Base-by-base conservation (phyloP, 768 basidiomycete species). In the Russula foetens region DNA sequence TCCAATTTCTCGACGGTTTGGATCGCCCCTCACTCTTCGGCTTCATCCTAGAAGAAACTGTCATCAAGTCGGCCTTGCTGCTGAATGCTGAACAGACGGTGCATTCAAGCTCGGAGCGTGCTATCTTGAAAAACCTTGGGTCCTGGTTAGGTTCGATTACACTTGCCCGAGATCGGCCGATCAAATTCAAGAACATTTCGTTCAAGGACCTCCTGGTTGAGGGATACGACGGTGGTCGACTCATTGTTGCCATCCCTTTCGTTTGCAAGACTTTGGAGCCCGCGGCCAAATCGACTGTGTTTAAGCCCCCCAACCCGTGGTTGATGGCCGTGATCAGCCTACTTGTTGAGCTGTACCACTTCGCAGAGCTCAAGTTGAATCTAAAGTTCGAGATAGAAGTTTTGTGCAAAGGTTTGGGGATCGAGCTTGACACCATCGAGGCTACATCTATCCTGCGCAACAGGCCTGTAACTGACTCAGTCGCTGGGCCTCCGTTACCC, bases 311-410 rank as follows among this genome's bases (percentile, higher is more conserved):
- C 26, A 99, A 98, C 71, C 97, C 97, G 2, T 99, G 97, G 97
- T 75, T 99, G 52, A 95, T 98, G 88, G 95, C 90, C 0, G 90
- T 99, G 64, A 79, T 98, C 67, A 84, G 88, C 65, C 79, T 98
- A 45, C 82, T 98, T 47, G 90, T 85, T 46, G 97, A 99, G 71
- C 81, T 99, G n/a, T 98, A 99, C 72, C 91, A 95, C 71, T 95
- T 88, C 68, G 96, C 93, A 5, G 95, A 98, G 67, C 80, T 98
- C 63, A 96, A 96, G 74, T 78, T 98, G 57, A 97, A 98, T 70
- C 81, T 94, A 71, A 98, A 98, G 74, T 99, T 99, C 69, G 97
- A 98, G 74, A 98, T 99, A 56, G 97, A 99, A 73, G 86, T 98
- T 41, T 76, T 98, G 21, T 98, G 96, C 80, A 95, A 93, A 72